A percentile compares a stretch with the other conserved stretches of the same genome.
Evolutionary conservation across 805 yeast genomes (phyloP).

Genomic region (Schwanniomyces occidentalis): DNA sequence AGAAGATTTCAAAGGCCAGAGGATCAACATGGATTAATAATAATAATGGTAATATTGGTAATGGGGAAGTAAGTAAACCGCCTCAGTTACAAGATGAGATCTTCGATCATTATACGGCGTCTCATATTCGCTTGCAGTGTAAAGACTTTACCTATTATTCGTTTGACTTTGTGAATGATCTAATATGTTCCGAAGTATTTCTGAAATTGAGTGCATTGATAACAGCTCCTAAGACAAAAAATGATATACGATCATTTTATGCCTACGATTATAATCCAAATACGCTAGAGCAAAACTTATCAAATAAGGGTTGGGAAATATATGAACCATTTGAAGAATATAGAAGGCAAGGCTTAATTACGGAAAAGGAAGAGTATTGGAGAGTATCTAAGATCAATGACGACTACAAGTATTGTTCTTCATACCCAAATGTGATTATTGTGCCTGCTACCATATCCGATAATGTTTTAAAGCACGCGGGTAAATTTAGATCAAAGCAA

Average conservation of each 20-base stretch:
- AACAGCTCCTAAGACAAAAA: constrained; percentile 57
- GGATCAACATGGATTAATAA: constrained; percentile 49
- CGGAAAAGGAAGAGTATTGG: constrained; percentile 51
- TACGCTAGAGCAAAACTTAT: constrained; percentile 55
- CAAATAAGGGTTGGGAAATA: constrained; percentile 65
- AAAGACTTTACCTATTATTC: constrained; percentile 83
- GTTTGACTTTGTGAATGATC: constrained; percentile 64
- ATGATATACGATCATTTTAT: constrained; percentile 51
- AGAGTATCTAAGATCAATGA: constrained; percentile 64
- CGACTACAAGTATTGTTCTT: constrained; percentile 64
- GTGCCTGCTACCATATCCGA: constrained; percentile 83
- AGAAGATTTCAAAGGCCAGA: constrained; percentile 54
- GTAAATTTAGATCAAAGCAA: constrained; percentile 80
- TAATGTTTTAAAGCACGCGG: constrained; percentile 77
- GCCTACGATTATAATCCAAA: constrained; percentile 84
- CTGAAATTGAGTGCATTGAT: constrained; percentile 64
- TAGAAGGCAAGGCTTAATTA: constrained; percentile 65
- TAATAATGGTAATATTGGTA: constrained; percentile 5
- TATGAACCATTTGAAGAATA: constrained; percentile 68
- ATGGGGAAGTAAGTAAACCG: constrained; percentile 6
- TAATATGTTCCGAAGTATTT: constrained; percentile 67
- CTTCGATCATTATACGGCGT: constrained; percentile 40
- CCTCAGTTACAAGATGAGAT: constrained; percentile 11
- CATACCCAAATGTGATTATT: constrained; percentile 69
- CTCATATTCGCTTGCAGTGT: constrained; percentile 70